These are phyloP conservation scores for Shiraia sp. DNA, from an alignment of 2,329 filamentous ascomycete species.

Conservation along the genomic window DNA sequence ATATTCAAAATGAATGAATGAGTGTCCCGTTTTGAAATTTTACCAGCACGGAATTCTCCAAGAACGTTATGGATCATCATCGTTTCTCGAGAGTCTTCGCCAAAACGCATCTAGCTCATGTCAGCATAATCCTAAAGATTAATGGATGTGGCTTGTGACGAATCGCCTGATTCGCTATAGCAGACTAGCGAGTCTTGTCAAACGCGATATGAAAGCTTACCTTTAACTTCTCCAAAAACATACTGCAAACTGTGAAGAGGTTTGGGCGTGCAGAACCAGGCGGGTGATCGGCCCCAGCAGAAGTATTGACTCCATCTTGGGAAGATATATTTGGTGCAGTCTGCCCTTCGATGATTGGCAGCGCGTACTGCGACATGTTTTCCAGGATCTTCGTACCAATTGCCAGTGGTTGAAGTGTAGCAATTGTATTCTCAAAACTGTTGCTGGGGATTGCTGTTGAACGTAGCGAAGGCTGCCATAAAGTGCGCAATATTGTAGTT, in stretches of 20 bases:
- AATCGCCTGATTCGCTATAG: no score
- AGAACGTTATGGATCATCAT: constrained; percentile 20
- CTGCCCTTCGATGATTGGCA: no score
- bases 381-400: no score
- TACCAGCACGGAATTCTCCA: constrained; percentile 16
- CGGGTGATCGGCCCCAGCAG: no score
- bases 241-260: not conserved
- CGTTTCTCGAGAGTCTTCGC: constrained; percentile 23
- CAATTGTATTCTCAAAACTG: no score
- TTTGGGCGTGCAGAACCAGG: no score
- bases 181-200: not conserved
- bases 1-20: constrained; percentile 19
- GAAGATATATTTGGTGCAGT: no score
- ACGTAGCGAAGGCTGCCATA: not conserved
- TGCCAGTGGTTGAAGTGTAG: no score
- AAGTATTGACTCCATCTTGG: no score
- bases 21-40: constrained; percentile 26
- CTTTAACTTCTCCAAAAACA: constrained; percentile 3
- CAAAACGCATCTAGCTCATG: constrained; percentile 24
- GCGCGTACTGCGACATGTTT: no score
- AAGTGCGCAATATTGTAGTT: not conserved
- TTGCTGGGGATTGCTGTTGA: not conserved
- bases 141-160: not conserved
- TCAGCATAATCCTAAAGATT: not conserved
- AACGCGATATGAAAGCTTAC: not conserved